A percentile compares a stretch with the other conserved stretches of the same genome.
These are phyloP conservation scores for Sporothrix globosa DNA, from an alignment of 2,329 filamentous ascomycete species.

Conservation along the genomic window DNA sequence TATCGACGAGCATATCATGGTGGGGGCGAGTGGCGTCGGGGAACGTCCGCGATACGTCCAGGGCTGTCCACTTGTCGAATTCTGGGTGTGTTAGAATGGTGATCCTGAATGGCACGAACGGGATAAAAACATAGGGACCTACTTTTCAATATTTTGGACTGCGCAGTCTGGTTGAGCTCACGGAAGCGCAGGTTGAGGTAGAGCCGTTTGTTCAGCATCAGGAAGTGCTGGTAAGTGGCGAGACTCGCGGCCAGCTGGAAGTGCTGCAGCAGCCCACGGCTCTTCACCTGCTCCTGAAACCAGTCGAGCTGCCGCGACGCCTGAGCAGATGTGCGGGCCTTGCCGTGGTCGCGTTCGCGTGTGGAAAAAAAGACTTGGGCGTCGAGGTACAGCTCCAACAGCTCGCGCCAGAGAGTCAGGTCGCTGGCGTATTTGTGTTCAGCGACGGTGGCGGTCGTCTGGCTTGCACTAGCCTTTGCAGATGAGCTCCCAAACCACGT, in stretches of 20 bases:
- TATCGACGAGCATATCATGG: conserved; percentile 66
- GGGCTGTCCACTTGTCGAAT: conserved; percentile 82
- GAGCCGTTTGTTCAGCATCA: conserved; percentile 73
- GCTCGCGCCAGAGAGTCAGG: conserved; percentile 74
- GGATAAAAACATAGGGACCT: not conserved
- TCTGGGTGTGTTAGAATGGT: conserved; percentile 52
- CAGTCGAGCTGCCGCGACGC: conserved; percentile 70
- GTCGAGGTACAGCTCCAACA: conserved; percentile 81
- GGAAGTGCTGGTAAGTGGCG: conserved; percentile 67
- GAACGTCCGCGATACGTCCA: conserved; percentile 68
- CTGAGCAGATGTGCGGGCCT: conserved; percentile 62
- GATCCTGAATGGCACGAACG: too few species aligned
- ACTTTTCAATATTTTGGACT: conserved; percentile 86
- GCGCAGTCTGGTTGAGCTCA: conserved; percentile 77
- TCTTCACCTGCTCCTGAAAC: conserved; percentile 70
- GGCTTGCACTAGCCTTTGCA: conserved; percentile 66
- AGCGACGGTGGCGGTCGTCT: conserved; percentile 46
- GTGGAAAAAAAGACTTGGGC: conserved; percentile 82
- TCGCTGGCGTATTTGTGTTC: conserved; percentile 54
- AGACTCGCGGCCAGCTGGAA: conserved; percentile 70
- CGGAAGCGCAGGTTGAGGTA: conserved; percentile 81
- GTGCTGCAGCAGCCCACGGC: conserved; percentile 59
- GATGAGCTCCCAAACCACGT: conserved; percentile 59
- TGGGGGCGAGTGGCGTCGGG: conserved; percentile 54
- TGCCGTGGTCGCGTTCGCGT: conserved; percentile 69